Base-by-base conservation (phyloP, 768 basidiomycete genomes). In the Xerocomellus amylosporus region DNA sequence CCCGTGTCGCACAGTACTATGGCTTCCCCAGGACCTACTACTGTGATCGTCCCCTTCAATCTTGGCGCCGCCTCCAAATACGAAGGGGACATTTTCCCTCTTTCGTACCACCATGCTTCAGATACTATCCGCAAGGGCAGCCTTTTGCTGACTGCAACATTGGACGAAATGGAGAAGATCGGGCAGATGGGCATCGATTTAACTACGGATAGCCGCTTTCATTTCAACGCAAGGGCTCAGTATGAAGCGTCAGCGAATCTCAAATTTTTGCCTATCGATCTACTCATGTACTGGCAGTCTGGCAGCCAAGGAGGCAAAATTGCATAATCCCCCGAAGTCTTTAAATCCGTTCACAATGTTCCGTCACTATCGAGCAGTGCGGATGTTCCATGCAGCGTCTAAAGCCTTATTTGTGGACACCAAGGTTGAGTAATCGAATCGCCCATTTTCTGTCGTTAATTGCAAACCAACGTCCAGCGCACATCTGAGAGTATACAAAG, bases 401-500 rank as follows among this genome's bases (percentile, higher is more conserved):
- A 34, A 34, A 34, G 17, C 37, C 1, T 17, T 49, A 17, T 49
- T 15, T 17, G n/a, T 39, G 12, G 3, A 47, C 20, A 47, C 46
- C 24, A 47, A 26, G n/a, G 24, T 37, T 12, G 33, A 8, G 22
- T 24, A 12, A 36, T 19, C 14, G 2, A 34, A 34, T 13, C 12
- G 33, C 2, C 17, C 22, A 24, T n/a, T 2, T 24, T 5, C 34
- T n/a, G 4, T 24, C 17, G n/a, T 34, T 34, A 14, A 34, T 34
- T 5, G 13, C 28, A 14, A 34, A 34, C 33, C 42, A 44, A 44
- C 42, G 17, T 26, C 8, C n/a, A 55, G 48, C 20, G 12, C 10
- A 56, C 54, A 15, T 59, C 58, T 1, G 58, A 56, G 38, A 30
- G 37, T n/a, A 59, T 59, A 7, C 47, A 59, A 37, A 49, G 51